Conservation (phyloP, 495 filamentous ascomycete genomes). For the Penicillium samsonianum region DNA sequence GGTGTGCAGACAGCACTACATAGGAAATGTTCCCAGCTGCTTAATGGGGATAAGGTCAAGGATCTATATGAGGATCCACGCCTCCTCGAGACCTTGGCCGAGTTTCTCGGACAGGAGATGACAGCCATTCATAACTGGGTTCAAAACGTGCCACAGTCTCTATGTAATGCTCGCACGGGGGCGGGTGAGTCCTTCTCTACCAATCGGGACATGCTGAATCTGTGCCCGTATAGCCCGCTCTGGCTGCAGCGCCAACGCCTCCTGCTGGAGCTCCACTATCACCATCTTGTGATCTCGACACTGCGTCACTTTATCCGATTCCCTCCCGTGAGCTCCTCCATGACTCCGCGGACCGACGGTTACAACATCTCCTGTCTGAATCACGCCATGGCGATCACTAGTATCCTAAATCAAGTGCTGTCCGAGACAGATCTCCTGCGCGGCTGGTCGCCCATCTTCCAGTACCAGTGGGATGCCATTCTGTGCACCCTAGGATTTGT, state of each 20-base stretch:
- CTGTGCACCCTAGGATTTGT: slow-evolving; percentile 53
- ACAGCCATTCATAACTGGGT: slow-evolving; percentile 29
- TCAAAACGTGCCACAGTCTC: slow-evolving; percentile 37
- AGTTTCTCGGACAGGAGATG: slow-evolving; percentile 30
- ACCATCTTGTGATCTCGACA: slow-evolving; percentile 44
- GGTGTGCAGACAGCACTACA: slow-evolving; percentile 42
- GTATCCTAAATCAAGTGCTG: slow-evolving; percentile 52
- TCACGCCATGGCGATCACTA: slow-evolving; percentile 53
- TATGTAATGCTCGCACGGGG: slow-evolving; percentile 40
- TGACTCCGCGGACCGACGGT: background rate
- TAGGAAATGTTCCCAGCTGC: slow-evolving; percentile 17
- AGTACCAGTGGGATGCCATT: slow-evolving; percentile 55
- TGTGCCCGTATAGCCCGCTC: slow-evolving; percentile 39
- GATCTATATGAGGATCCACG: slow-evolving; percentile 11
- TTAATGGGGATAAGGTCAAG: slow-evolving; percentile 17
- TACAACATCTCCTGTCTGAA: background rate
- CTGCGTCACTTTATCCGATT: slow-evolving; percentile 52
- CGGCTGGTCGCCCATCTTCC: slow-evolving; percentile 54
- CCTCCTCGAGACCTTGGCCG: slow-evolving; percentile 24
- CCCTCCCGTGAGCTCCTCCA: slow-evolving; percentile 16
- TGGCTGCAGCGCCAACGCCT: slow-evolving; percentile 55
- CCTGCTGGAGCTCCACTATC: slow-evolving; percentile 53
- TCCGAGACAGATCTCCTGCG: slow-evolving; percentile 43
- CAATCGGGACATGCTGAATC: slow-evolving; percentile 34
- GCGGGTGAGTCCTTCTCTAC: slow-evolving; percentile 44